Conservation (phyloP, 345 rosid species). For the Pelargonium nanum region DNA sequence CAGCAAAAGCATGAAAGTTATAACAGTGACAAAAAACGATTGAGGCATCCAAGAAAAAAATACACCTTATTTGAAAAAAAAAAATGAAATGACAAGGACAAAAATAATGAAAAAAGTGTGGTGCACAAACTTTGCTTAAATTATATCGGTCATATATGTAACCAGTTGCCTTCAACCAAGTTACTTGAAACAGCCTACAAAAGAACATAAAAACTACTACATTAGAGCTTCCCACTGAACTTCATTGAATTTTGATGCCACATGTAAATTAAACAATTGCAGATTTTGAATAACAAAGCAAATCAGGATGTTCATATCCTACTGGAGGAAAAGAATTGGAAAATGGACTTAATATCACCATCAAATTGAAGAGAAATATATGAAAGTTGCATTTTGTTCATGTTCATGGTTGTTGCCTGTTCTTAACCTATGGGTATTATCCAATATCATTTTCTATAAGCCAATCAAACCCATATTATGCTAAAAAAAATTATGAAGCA, state of each 20-base stretch:
- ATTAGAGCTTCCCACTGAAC: slow-evolving; percentile 14
- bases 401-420: no score
- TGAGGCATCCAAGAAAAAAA: no score
- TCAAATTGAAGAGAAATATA: no score
- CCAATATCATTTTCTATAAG: no score
- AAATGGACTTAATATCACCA: no score
- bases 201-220: slow-evolving; percentile 25
- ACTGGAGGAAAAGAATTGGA: not conserved
- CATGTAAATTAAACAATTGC: no score
- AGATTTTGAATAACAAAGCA: not conserved
- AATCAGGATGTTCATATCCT: not conserved
- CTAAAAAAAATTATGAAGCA: no score
- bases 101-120: slow-evolving; percentile 10
- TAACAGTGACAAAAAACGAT: no score
- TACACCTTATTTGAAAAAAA: not conserved
- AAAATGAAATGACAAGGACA: slow-evolving; percentile 7
- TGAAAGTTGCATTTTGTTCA: no score
- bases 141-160: slow-evolving; percentile 68
- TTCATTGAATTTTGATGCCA: no score
- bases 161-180: slow-evolving; percentile 81
- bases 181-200: slow-evolving; percentile 89
- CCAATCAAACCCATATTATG: no score
- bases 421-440: no score
- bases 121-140: slow-evolving; percentile 69
- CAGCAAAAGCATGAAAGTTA: slow-evolving; percentile 1